Evolutionary conservation across 2,329 filamentous ascomycete genomes (phyloP), one percentile per base, ranked within the genome.

Genomic region (Elsinoe perseae): DNA sequence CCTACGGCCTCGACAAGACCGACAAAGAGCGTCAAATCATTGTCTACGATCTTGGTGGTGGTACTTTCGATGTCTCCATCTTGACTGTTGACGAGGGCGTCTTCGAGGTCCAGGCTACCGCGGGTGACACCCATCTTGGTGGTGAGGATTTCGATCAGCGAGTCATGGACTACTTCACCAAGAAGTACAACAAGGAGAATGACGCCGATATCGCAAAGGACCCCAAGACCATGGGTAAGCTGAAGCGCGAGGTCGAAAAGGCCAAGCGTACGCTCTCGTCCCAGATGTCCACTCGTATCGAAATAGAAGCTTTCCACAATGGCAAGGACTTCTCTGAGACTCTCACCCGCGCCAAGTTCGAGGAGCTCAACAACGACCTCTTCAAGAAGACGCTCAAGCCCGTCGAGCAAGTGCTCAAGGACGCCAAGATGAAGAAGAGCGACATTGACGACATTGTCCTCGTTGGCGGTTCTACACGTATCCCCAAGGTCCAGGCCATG

Each of bases 341-440:
- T 61, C 83, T 98, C 54, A 96, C 92, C 73, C 89, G 92, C 67
- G 93, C 93, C 81, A 97, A 97, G 83, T 97, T 98, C 69, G 93
- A 98, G 79, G 92, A 97, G 78, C 83, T 97, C 68, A 97, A 97
- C 87, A 91, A 91, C 66, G 92, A 97, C 69, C 85, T 97, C 61
- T 97, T 97, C 86, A 95, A 95, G 86, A 95, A 93, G 83, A 97
- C 93, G 58, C 83, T 97, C 64, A 95, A 96, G 84, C 92, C 93
- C 58, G 93, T 97, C 64, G 90, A 97, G 80, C 91, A 96, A 82
- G 93, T 97, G 64, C 83, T 98, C 71, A 95, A 95, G 81, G 93
- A 97, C 66, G 90, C 91, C 73, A 95, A 96, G 81, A 81, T 96
- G 68, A 92, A 92, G 85, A 97, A 96, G 86, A 77, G 76, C 61